Evolutionary conservation across 2,329 filamentous ascomycete species (phyloP), one percentile per base, ranked within the genome.

Genomic region (Botryotinia globosa): DNA sequence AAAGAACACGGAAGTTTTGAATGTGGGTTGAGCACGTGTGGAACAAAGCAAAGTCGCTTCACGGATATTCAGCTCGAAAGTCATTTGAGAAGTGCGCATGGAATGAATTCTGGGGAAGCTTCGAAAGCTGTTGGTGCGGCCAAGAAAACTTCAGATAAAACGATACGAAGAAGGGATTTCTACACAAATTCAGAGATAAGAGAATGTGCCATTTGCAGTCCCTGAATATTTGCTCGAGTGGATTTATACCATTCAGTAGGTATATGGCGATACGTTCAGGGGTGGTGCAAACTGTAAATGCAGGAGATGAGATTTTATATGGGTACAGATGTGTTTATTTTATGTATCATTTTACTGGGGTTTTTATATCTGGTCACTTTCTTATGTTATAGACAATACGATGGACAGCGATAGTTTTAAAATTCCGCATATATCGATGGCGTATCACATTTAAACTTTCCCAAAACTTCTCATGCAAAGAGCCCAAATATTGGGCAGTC

Each of bases 1-100:
- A 65, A 29, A 32, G 58, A 42, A 16, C 69, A 71, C 32, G 69
- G 69, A 8, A 54, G 14, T 10, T 64, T 54, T 22, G 69, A 71
- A 64, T 71, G 69, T 20, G 59, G 29, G 25, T 42, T 71, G 68
- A n/a, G 32, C 20, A 29, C 10, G 22, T 65, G 62, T 48, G 62
- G 62, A 22, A 32, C 8, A 4, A 34, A 9, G 9, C 42, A 65
- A 34, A 65, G 62, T 32, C 62, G 29, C 42, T 48, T 65, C 42
- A 45, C 62, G 12, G 42, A 45, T 34, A 14, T 45, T 22, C n/a
- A 45, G 22, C n/a, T 65, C 10, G 62, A 64, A 5, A 32, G 29
- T 9, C 42, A 48, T 25, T 25, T 65, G 20, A 48, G 3, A 5
- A 45, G 1, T 1, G 42, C 18, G 5, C 62, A 65, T 65, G 62